Conservation (phyloP, 306 rosid genomes). For the Sicyos baderoa region DNA sequence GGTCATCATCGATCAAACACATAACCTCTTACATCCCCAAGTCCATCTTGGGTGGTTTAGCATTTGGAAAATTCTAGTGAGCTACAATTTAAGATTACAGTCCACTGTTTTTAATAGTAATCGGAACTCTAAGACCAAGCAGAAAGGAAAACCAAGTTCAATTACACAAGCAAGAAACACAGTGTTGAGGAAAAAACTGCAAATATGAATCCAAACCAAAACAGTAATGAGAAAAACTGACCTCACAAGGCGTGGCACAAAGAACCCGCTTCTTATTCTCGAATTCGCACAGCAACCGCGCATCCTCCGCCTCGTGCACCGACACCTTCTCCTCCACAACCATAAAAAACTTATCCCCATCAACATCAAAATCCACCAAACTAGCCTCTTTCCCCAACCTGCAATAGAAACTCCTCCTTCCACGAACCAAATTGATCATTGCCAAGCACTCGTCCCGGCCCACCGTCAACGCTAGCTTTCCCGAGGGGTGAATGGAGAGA, state of each 20-base stretch:
- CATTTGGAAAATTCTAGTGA: no score
- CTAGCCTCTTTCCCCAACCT: constrained; percentile 60
- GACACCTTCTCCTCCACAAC: constrained; percentile 45
- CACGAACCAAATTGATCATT: constrained; percentile 72
- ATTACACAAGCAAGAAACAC: not conserved
- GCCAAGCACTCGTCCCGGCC: constrained; percentile 64
- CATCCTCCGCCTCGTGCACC: constrained; percentile 81
- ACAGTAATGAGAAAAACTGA: constrained; percentile 17
- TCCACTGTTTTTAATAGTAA: no score
- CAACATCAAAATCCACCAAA: constrained; percentile 39
- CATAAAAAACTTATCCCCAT: constrained; percentile 65
- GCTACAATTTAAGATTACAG: no score
- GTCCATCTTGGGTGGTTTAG: no score
- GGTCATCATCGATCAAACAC: no score
- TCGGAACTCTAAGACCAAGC: no score
- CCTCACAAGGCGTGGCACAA: constrained; percentile 59
- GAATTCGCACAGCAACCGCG: constrained; percentile 51
- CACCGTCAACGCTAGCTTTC: constrained; percentile 69
- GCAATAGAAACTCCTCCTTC: constrained; percentile 65
- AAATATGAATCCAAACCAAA: not conserved
- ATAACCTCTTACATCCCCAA: no score
- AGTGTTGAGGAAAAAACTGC: not conserved
- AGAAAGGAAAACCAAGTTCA: not conserved
- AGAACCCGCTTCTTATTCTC: constrained; percentile 47
- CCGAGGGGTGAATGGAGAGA: constrained; percentile 74